Percentiles rank a stretch among this genome's conserved stretches.
phyloP scores from a whole-genome alignment of 2,329 filamentous ascomycete species.

The Raffaelea deltoideospora region DNA sequence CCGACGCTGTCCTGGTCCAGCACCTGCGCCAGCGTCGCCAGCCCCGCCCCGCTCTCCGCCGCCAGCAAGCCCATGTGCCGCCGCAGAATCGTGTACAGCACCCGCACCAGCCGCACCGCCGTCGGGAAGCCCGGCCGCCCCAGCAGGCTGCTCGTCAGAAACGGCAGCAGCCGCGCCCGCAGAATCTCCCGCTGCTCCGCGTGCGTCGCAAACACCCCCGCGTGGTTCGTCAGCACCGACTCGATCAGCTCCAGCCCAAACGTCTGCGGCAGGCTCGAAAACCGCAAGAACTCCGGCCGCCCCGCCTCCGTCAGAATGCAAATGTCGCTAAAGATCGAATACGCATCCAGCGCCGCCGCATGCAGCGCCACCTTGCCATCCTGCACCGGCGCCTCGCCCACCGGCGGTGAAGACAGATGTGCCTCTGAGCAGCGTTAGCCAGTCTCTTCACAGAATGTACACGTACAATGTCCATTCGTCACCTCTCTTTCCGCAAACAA shows the following conservation, averaged over 20 bases:
- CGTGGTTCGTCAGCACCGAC: slow-evolving; percentile 74
- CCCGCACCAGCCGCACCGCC: slow-evolving; percentile 66
- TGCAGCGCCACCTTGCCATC: slow-evolving; percentile 51
- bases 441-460: too few relatives aligned
- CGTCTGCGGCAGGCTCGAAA: slow-evolving; percentile 62
- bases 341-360: slow-evolving; percentile 71
- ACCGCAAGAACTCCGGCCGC: slow-evolving; percentile 65
- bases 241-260: slow-evolving; percentile 88
- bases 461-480: too few relatives aligned
- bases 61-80: slow-evolving; percentile 62
- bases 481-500: too few relatives aligned
- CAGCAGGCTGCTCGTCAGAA: slow-evolving; percentile 63
- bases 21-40: slow-evolving; percentile 69
- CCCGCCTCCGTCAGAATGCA: slow-evolving; percentile 78
- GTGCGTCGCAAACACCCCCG: slow-evolving; percentile 62
- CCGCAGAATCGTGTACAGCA: slow-evolving; percentile 68
- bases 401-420: slow-evolving; percentile 33
- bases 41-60: slow-evolving; percentile 66
- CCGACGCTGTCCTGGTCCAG: slow-evolving; percentile 70
- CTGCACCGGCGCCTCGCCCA: slow-evolving; percentile 52
- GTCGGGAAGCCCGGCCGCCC: slow-evolving; percentile 68
- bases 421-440: background rate
- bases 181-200: slow-evolving; percentile 70
- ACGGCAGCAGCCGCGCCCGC: slow-evolving; percentile 63
- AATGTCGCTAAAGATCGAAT: slow-evolving; percentile 76